Evolutionary conservation across 2,329 filamentous ascomycete genomes (phyloP).

Genomic region (Paecilomyces fulvus): DNA sequence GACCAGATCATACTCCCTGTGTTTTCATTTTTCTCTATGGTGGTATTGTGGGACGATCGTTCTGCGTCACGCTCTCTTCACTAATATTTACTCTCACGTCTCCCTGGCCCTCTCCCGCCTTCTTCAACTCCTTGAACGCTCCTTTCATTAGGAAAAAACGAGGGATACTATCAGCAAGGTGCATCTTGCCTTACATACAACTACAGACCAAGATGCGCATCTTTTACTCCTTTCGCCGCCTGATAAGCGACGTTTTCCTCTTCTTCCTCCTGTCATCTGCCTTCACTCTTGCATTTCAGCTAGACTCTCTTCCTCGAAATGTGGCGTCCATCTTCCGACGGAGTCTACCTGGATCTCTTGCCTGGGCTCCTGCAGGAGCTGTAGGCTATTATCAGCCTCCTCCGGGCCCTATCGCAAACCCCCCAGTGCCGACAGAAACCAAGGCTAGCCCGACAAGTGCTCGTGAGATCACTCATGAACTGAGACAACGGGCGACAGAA

Average conservation of each 20-base stretch:
- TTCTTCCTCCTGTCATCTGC: conserved; percentile 6
- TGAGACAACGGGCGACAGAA: not conserved
- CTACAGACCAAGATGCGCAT: not conserved
- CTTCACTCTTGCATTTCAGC: conserved; percentile 5
- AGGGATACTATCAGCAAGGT: not conserved
- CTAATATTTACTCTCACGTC: not conserved
- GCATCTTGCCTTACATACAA: not conserved
- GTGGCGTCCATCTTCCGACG: conserved; percentile 4
- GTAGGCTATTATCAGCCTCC: conserved; percentile 13
- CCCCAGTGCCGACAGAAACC: conserved; percentile 1
- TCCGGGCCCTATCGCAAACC: conserved; percentile 7
- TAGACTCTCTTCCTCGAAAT: conserved; percentile 3
- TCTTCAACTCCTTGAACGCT: not conserved
- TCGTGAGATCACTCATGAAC: conserved; percentile 3
- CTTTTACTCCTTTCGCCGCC: not conserved
- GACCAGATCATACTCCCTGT: not conserved
- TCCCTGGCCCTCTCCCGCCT: not conserved
- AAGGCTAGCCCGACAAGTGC: conserved; percentile 1
- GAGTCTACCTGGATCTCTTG: conserved; percentile 14
- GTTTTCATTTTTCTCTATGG: not conserved
- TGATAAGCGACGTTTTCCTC: conserved; percentile 4
- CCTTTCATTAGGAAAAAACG: not conserved
- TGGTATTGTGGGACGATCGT: not conserved
- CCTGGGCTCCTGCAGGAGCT: conserved; percentile 11
- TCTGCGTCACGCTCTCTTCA: not conserved